Base-by-base conservation (phyloP, 345 rosid genomes). In the Salix viminalis region DNA sequence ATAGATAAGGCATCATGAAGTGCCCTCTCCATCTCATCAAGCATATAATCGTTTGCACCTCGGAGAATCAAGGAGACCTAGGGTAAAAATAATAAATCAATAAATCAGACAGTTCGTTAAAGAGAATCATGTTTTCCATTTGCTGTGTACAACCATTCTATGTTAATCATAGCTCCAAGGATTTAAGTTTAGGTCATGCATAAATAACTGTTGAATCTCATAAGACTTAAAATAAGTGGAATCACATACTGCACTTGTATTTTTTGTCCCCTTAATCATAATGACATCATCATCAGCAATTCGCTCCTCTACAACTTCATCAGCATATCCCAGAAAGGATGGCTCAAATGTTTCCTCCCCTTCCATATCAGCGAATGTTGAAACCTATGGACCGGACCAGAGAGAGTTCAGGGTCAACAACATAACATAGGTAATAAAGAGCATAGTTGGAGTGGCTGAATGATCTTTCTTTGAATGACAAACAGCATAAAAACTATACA, bases 351-450 rank as follows among this genome's bases (percentile, higher is more conserved):
- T 96, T 83, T 94, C 99, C 60, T 96, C 97, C 2, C 99, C 99
- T 80, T 96, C 98, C 98, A 92, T 96, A 77, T 96, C 99, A 76
- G 97, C 98, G 85, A 96, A 96, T 71, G 99, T 96, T 65, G 97
- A 92, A 71, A 94, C 97, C 99, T 96, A 60, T 37, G 76, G 4
- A 41, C 23, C 18, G 9, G 39, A n/a, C 41, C 65, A 65, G 42
- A 21, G 19, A 30, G 58, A 23, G 69, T 12, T 65, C 16, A 14
- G 41, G 44, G 41, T 37, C 18, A 75, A 67, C 13, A 56, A 75
- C 23, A 67, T 66, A 30, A 19, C 21, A 58, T 39, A 4, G 10
- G 1, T 16, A 7, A 18, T 18, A 26, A 23, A 34, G 2, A 23
- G 36, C 67, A 26, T 32, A 19, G 12, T 18, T 26, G 48, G 28